Evolutionary conservation across 2,329 filamentous ascomycete genomes (phyloP), one percentile per base, ranked within the genome.

Genomic region (Cyphellophora attinorum): DNA sequence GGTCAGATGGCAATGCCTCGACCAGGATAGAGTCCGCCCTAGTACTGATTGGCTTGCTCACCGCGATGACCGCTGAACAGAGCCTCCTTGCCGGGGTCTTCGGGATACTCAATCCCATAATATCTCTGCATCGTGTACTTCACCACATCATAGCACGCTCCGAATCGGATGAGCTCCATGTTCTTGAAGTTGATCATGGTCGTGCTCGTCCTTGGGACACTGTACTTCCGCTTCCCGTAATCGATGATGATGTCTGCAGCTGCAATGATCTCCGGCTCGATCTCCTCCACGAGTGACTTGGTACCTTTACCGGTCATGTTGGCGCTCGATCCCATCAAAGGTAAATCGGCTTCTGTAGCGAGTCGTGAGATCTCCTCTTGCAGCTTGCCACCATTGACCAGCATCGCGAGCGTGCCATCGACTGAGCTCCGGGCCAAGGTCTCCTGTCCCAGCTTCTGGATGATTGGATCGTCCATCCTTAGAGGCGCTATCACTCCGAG

Each of bases 241-340:
- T 59, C 49, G 10, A 58, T 39, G 5, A 55, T 44, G 3, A 58
- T 42, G 45, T 57, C 48, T 2, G 53, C 55, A 1, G 45, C 45
- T 5, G 35, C 38, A 3, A 33, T 18, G 23, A 58, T 47, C 23
- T 57, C 54, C 2, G 34, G 29, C 36, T 56, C 46, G 16, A 59
- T 55, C 13, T 55, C 50, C 15, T 57, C 51, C 3, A 52, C 42
- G 0, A 35, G 18, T 6, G 27, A 41, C 33, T 56, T 57, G 6
- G 48, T 48, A 5, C 53, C 53, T n/a, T 37, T 42, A 1, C 52
- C 52, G 1, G 53, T 46, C 1, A 58, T 11, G 29, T 58, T 58
- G 8, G 55, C 55, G 5, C 49, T 53, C 1, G 49, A 53, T 0
- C 54, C 54, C 19, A 57, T 33, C 18, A 56, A 18, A 5, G 49